Percentiles rank a stretch among this genome's conserved stretches.
Conservation (phyloP, 163 green algal genomes). For the Scenedesmus sp. region DNA sequence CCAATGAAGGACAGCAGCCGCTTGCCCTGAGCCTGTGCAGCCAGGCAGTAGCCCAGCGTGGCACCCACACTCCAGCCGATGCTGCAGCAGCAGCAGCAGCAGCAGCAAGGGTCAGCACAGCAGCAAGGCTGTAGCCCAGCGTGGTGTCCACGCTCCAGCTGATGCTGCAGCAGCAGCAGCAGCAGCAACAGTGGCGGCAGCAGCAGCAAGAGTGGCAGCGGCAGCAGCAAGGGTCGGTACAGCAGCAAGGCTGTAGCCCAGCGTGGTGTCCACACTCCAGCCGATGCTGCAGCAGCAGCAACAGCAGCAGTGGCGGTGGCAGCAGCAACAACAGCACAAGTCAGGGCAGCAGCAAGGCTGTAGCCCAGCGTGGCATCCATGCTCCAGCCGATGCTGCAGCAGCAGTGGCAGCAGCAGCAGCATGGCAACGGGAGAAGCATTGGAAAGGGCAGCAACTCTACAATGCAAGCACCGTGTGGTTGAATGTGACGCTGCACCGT, state of each 20-base stretch:
- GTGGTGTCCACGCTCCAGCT: conserved; percentile 32
- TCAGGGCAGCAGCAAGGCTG: conserved; percentile 47
- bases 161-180: conserved; percentile 6
- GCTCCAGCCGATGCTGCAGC: conserved; percentile 37
- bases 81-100: not conserved
- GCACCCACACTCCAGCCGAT: conserved; percentile 38
- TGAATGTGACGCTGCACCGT: not conserved
- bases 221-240: no score
- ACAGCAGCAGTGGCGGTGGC: no score
- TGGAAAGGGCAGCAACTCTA: no score
- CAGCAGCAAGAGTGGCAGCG: no score
- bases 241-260: conserved; percentile 74
- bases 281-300: conserved; percentile 22
- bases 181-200: no score
- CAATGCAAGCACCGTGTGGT: no score
- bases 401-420: not conserved
- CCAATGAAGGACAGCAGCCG: conserved; percentile 86
- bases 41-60: conserved; percentile 75
- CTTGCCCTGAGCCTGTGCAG: conserved; percentile 54
- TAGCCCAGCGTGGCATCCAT: conserved; percentile 71
- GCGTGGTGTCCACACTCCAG: conserved; percentile 43
- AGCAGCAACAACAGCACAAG: no score
- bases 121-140: conserved; percentile 75
- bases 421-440: not conserved
- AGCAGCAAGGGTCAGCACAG: not conserved